Percentiles rank a stretch among this genome's conserved stretches.
These are phyloP conservation scores for Coniochaeta sp. DNA, from an alignment of 2,329 filamentous ascomycete genomes.

Conservation along the genomic window DNA sequence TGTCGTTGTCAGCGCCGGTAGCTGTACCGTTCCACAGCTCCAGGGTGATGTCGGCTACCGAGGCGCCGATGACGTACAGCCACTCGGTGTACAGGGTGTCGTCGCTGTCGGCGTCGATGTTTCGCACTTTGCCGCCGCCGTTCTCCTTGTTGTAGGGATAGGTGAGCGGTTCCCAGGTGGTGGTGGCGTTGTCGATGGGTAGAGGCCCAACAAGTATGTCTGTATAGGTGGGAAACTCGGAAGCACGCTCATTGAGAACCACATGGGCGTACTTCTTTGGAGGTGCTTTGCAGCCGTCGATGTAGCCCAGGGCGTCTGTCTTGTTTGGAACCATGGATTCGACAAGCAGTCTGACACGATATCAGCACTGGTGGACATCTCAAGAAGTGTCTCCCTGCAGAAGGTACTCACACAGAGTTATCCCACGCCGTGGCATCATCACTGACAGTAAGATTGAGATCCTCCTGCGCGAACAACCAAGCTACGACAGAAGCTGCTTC, in stretches of 20 bases:
- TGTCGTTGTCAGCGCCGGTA: constrained; percentile 32
- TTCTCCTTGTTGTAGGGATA: constrained; percentile 34
- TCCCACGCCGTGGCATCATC: constrained; percentile 28
- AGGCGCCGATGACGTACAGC: constrained; percentile 24
- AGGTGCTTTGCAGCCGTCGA: constrained; percentile 28
- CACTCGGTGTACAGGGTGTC: constrained; percentile 20
- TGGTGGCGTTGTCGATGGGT: constrained; percentile 31
- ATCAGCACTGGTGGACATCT: constrained; percentile 8
- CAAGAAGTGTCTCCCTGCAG: constrained; percentile 1
- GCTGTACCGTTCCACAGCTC: constrained; percentile 35
- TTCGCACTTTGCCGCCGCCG: constrained; percentile 29
- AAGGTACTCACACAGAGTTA: constrained; percentile 26
- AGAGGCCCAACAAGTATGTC: constrained; percentile 45
- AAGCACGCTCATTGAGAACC: constrained; percentile 30
- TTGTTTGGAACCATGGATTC: constrained; percentile 41
- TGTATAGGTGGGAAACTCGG: constrained; percentile 28
- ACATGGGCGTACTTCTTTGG: constrained; percentile 37
- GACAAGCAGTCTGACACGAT: constrained; percentile 13
- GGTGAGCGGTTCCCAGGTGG: constrained; percentile 28
- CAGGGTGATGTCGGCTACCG: constrained; percentile 34
- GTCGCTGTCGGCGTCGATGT: constrained; percentile 29
- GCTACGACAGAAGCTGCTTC: constrained; percentile 29
- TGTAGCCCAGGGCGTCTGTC: constrained; percentile 36
- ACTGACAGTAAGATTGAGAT: constrained; percentile 29
- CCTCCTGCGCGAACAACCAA: constrained; percentile 30